Base-by-base conservation (phyloP, 2,329 filamentous ascomycete genomes). In the Chrysoporthe austroafricana region DNA sequence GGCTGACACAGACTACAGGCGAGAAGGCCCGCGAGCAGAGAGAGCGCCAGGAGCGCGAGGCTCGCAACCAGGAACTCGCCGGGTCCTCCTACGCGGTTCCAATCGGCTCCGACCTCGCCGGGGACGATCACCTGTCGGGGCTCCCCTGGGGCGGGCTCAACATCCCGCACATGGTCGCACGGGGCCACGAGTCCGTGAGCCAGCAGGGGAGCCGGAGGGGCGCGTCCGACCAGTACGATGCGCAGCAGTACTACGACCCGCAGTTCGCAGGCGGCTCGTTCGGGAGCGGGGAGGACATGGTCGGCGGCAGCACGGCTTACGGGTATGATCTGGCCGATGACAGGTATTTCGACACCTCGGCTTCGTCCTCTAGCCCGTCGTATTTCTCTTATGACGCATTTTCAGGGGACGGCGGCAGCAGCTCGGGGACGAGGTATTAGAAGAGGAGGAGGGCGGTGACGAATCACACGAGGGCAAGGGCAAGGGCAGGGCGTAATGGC, bases 101-200 rank as follows among this genome's bases (percentile, higher is more conserved):
- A 0, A 82, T 85, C 26, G 81, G 87, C 3, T 79, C 82, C 16
- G 87, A 91, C 52, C 81, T 91, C n/a, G 58, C 64, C 32, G 84
- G 85, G 61, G 73, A 79, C 46, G 82, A 85, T 14, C 82, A 87
- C 2, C 81, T 87, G 7, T 88, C 89, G 0, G 91, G 91, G 0
- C 80, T 93, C 3, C 91, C 91, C 0, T 93, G 90, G 91, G 91
- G 91, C 46, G 85, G 89, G 26, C 77, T 92, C 71, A 90, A 85
- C 69, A 83, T 93, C 78, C 83, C 80, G 50, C 83, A 84, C 71
- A 79, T 86, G 36, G 77, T 87, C 0, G 76, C 82, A 8, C 79
- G 81, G 62, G 85, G 85, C 58, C 83, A 86, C 73, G 84, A 85
- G 71, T 77, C 77, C 8, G 79, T 82, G 68, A 82, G 81, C 71